Evolutionary conservation across 2,329 filamentous ascomycete species (phyloP).

Genomic region (Colletotrichum tofieldiae): DNA sequence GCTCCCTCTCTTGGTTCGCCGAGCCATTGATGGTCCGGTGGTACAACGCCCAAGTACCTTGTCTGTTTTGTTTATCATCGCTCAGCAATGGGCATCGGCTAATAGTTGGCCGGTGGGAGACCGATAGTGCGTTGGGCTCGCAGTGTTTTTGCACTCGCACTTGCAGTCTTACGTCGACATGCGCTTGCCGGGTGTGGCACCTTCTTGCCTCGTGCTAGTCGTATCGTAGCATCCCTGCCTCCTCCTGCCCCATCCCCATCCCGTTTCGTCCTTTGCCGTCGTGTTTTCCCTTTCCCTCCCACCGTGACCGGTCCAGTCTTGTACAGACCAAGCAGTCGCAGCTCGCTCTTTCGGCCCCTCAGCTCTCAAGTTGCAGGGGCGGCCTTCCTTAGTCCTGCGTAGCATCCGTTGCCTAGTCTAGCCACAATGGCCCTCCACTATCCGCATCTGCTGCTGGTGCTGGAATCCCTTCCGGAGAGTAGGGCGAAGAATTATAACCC

Average conservation of each 20-base stretch:
- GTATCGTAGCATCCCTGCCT: conserved; percentile 31
- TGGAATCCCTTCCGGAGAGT: conserved; percentile 18
- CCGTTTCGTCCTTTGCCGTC: conserved; percentile 31
- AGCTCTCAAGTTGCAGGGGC: background rate
- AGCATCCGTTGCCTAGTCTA: background rate
- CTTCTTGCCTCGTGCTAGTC: conserved; percentile 41
- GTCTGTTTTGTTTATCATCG: too few species aligned
- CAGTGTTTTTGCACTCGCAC: background rate
- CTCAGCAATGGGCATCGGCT: conserved; percentile 17
- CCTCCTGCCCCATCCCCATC: conserved; percentile 20
- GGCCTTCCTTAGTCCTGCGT: background rate
- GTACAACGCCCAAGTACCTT: background rate
- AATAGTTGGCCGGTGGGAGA: conserved; percentile 20
- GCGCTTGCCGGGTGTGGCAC: conserved; percentile 25
- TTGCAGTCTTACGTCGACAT: conserved; percentile 4
- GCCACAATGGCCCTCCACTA: background rate
- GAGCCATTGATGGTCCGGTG: conserved; percentile 16
- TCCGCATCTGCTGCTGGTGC: conserved; percentile 1
- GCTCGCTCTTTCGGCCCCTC: conserved; percentile 9
- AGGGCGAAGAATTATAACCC: conserved; percentile 20
- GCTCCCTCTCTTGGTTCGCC: background rate
- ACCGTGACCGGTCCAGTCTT: conserved; percentile 10
- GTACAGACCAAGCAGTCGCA: conserved; percentile 10
- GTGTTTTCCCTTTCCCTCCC: background rate
- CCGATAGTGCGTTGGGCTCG: conserved; percentile 7